These are phyloP conservation scores for Cryptosporidium tyzzeri DNA, from an alignment of 169 alveolate species.

Conservation along the genomic window DNA sequence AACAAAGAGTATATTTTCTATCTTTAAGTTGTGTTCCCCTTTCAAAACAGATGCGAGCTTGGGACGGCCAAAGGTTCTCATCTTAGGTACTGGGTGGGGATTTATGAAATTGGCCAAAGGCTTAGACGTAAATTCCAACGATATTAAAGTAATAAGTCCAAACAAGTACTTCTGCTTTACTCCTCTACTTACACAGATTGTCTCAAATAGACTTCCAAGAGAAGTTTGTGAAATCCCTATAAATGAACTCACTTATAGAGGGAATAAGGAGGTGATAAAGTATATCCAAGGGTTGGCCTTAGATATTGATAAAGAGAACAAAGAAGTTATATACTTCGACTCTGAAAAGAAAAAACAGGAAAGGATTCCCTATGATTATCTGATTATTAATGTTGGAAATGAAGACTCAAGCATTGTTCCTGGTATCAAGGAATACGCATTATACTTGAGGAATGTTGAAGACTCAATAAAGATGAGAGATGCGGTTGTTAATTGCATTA, in stretches of 20 bases:
- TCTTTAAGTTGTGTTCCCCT: not conserved
- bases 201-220: slow-evolving; percentile 63
- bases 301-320: slow-evolving; percentile 46
- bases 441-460: slow-evolving; percentile 1
- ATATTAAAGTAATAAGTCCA: slow-evolving; percentile 43
- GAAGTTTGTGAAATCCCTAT: slow-evolving; percentile 58
- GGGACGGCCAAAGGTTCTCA: slow-evolving; percentile 15
- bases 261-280: slow-evolving; percentile 33
- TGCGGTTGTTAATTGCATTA: not conserved
- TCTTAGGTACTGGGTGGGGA: slow-evolving; percentile 73
- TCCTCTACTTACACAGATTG: slow-evolving; percentile 54
- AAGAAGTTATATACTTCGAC: slow-evolving; percentile 49
- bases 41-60: not conserved
- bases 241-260: slow-evolving; percentile 33
- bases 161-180: slow-evolving; percentile 26
- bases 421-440: slow-evolving; percentile 52
- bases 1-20: not conserved
- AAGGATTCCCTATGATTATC: slow-evolving; percentile 50
- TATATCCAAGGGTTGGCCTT: slow-evolving; percentile 43
- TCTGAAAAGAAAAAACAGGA: slow-evolving; percentile 1
- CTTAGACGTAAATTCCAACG: slow-evolving; percentile 28
- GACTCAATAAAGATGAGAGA: slow-evolving; percentile 64
- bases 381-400: slow-evolving; percentile 64
- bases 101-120: slow-evolving; percentile 11
- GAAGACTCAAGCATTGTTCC: slow-evolving; percentile 46